Base-by-base conservation (phyloP, 768 basidiomycete species). In the Lactarius vividus region DNA sequence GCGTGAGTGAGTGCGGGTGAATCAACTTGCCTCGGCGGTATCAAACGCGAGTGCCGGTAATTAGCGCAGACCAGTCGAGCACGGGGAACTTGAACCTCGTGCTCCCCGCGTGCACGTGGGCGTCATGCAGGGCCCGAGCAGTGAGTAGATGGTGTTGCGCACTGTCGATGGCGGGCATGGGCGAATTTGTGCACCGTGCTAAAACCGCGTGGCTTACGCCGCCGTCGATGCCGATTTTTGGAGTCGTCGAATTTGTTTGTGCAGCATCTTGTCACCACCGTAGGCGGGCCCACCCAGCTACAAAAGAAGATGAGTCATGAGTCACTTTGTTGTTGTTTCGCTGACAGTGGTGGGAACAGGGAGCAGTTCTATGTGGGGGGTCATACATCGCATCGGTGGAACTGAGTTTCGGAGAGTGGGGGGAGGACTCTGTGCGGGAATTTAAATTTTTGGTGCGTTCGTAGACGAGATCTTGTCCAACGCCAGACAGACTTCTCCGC, bases 141-240 rank as follows among this genome's bases (percentile, higher is more conserved):
- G 91, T 88, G 67, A 96, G 78, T 72, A 96, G 80, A 71, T 92
- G 88, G 70, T 88, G 87, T 72, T 90, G 86, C 5, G 91, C 91
- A 59, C 82, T 79, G 69, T 91, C 90, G 67, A 89, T 78, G 20
- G 79, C 77, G 15, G 90, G 90, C 88, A 90, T 87, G 0, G 89
- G 88, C 15, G 84, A 80, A 69, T 31, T 88, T 84, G 65, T 83
- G 78, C 64, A 87, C 84, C 9, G 85, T 81, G 0, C 87, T 85
- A 9, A 95, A 6, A 79, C 57, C 81, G 88, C 82, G 91, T 88
- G 72, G 94, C 94, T 72, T 94, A 96, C 86, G n/a, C 92, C 94
- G n/a, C 91, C 91, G 55, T 91, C 87, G 57, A 94, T 84, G 15
- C 92, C 94, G 20, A 77, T 79, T n/a, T n/a, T n/a, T n/a, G 10